phyloP scores from a whole-genome alignment of 768 basidiomycete species.

The Cystofilobasidium capitatum region DNA sequence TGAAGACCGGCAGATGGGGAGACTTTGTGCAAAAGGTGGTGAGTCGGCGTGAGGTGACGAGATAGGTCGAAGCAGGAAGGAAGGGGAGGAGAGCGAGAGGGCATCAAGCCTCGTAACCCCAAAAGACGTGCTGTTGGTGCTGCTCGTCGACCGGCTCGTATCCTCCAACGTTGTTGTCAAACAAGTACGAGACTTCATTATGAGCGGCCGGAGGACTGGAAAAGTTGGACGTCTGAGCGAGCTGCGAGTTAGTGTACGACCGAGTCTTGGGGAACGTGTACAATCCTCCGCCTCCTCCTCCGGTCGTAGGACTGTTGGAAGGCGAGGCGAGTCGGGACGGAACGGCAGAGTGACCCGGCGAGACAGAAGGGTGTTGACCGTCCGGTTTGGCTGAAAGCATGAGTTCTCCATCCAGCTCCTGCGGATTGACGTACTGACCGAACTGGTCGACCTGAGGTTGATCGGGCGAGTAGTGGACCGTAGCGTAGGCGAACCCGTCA shows the following conservation, averaged over 20 bases:
- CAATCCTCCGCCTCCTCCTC: too few relatives aligned
- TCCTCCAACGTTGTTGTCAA: not conserved
- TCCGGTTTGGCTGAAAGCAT: not conserved
- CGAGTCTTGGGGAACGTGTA: constrained; percentile 3
- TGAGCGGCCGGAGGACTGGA: not conserved
- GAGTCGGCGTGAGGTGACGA: too few relatives aligned
- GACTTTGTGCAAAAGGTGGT: too few relatives aligned
- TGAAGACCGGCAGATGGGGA: too few relatives aligned
- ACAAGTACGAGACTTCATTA: not conserved
- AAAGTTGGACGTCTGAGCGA: constrained; percentile 6
- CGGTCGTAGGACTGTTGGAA: not conserved
- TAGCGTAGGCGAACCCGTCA: too few relatives aligned
- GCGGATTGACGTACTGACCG: not conserved
- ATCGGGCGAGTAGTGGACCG: not conserved
- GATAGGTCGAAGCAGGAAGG: too few relatives aligned
- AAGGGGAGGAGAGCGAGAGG: too few relatives aligned
- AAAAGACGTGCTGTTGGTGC: too few relatives aligned
- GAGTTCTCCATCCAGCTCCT: not conserved
- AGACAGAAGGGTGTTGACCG: not conserved
- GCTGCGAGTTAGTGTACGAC: constrained; percentile 16
- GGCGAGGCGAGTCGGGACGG: constrained; percentile 6
- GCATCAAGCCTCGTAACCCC: too few relatives aligned
- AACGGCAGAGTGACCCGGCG: not conserved
- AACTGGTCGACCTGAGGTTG: not conserved
- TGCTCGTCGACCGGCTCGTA: not conserved